A percentile compares a stretch with the other conserved stretches of the same genome.
Conservation (phyloP, 73 alveolate species). For the Uronychia setigera region DNA sequence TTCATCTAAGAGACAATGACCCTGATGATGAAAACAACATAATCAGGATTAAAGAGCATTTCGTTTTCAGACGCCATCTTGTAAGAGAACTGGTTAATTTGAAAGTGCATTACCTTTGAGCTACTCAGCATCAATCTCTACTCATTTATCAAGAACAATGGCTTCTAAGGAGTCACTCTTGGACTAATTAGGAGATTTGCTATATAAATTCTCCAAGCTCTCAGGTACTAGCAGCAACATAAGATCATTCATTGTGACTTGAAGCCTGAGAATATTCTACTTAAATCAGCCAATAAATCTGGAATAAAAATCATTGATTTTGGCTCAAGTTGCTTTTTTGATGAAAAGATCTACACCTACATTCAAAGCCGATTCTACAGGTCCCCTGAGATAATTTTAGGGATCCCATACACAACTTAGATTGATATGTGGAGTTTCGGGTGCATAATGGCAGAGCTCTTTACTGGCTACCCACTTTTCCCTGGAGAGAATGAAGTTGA, state of each 20-base stretch:
- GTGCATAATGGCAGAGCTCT: conserved; percentile 61
- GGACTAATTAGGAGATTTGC: conserved; percentile 81
- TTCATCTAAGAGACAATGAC: conserved; percentile 61
- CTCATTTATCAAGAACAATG: conserved; percentile 65
- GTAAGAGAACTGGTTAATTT: background rate
- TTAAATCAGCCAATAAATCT: conserved; percentile 47
- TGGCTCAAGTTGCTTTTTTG: conserved; percentile 78
- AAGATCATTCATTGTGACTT: conserved; percentile 80
- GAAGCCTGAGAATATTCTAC: conserved; percentile 82
- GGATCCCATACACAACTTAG: conserved; percentile 47
- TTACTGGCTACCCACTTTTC: conserved; percentile 62
- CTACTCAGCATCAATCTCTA: conserved; percentile 73
- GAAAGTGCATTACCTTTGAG: conserved; percentile 45
- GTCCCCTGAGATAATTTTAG: conserved; percentile 59
- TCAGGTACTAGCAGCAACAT: conserved; percentile 68
- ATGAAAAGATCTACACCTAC: conserved; percentile 65
- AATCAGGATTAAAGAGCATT: conserved; percentile 49
- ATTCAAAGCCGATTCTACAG: conserved; percentile 57
- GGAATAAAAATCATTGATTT: conserved; percentile 81
- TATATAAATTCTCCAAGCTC: conserved; percentile 77
- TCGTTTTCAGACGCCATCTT: conserved; percentile 63
- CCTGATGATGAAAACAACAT: conserved; percentile 62
- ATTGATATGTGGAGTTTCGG: conserved; percentile 67
- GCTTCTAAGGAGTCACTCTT: conserved; percentile 72
- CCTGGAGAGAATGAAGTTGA: conserved; percentile 66